Percentiles rank a stretch among this genome's conserved stretches.
Conservation (phyloP, 2,329 filamentous ascomycete genomes). For the Colletotrichum sp. region DNA sequence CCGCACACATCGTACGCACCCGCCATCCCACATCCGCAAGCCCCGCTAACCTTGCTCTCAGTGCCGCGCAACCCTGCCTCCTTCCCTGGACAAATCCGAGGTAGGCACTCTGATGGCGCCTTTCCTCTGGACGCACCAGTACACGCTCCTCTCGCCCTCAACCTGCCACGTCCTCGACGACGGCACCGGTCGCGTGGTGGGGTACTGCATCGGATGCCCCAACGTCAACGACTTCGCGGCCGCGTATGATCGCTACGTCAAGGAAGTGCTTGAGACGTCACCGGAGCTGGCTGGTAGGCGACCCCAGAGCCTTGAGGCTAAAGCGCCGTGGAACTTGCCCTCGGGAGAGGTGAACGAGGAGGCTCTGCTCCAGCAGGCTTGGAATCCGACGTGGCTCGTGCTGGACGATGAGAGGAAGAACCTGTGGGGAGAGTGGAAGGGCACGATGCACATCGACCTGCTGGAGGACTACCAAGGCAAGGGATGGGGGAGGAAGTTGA, state of each 20-base stretch:
- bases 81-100: slow-evolving; percentile 40
- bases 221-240: slow-evolving; percentile 44
- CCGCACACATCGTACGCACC: slow-evolving; percentile 43
- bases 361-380: slow-evolving; percentile 46
- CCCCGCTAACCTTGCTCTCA: slow-evolving; percentile 23
- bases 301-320: slow-evolving; percentile 27
- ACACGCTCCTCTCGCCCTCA: slow-evolving; percentile 48
- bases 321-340: slow-evolving; percentile 34
- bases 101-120: slow-evolving; percentile 42
- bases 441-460: slow-evolving; percentile 56
- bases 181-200: slow-evolving; percentile 46
- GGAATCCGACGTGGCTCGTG: slow-evolving; percentile 44
- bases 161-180: slow-evolving; percentile 56
- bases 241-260: slow-evolving; percentile 43
- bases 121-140: slow-evolving; percentile 58
- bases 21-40: not conserved
- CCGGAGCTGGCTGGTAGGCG: slow-evolving; percentile 22
- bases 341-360: slow-evolving; percentile 32
- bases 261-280: slow-evolving; percentile 35
- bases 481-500: slow-evolving; percentile 49
- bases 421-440: slow-evolving; percentile 37
- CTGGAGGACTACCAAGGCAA: slow-evolving; percentile 43
- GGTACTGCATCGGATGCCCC: slow-evolving; percentile 54
- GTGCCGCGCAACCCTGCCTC: slow-evolving; percentile 54
- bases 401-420: slow-evolving; percentile 37